Evolutionary conservation across 352 stramenopile genomes (phyloP).

Genomic region (Globisporangium irregulare): DNA sequence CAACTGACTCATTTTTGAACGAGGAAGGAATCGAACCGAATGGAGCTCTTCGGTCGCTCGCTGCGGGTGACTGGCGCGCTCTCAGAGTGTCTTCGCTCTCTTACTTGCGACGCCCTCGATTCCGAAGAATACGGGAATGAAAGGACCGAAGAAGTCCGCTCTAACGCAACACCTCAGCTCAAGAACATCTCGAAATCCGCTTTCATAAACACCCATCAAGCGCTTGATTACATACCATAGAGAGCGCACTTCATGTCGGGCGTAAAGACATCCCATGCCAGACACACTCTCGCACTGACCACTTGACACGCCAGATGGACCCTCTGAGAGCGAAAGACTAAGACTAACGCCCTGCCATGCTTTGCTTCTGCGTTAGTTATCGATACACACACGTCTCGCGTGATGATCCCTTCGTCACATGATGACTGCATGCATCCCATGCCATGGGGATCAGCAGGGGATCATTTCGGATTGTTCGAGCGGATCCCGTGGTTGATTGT

Average conservation of each 20-base stretch:
- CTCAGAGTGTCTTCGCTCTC: too few relatives aligned
- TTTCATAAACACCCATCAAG: not conserved
- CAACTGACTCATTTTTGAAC: not conserved
- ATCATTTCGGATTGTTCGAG: not conserved
- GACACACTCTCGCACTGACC: not conserved
- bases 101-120: too few relatives aligned
- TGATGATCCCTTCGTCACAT: not conserved
- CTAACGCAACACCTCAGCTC: too few relatives aligned
- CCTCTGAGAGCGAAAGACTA: not conserved
- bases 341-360: not conserved
- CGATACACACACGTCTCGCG: too few relatives aligned
- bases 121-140: too few relatives aligned
- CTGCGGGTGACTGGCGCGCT: too few relatives aligned
- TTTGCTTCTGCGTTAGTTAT: not conserved
- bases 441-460: not conserved
- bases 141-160: too few relatives aligned
- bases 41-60: too few relatives aligned
- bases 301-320: constrained; percentile 4
- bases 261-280: not conserved
- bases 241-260: not conserved
- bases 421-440: not conserved
- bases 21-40: too few relatives aligned
- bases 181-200: too few relatives aligned
- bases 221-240: not conserved
- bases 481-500: not conserved